A percentile compares a stretch with the other conserved stretches of the same genome.
Evolutionary conservation across 805 yeast species (phyloP).

Genomic region (Candida caryicola): DNA sequence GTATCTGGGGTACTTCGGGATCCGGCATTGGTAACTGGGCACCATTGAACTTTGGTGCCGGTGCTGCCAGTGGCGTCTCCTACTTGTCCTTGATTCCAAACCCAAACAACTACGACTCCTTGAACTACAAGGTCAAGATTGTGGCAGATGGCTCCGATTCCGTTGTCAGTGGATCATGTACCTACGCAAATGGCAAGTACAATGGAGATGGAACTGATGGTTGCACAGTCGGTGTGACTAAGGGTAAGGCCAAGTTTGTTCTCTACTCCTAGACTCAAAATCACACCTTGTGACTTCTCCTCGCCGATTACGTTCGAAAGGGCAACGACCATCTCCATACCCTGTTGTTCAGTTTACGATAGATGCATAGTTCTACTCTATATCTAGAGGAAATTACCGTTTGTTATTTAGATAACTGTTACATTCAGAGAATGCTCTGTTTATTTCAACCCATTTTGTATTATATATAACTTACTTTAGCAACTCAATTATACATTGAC

Average conservation of each 20-base stretch:
- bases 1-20: slow-evolving; percentile 85
- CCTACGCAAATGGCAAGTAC: slow-evolving; percentile 75
- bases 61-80: slow-evolving; percentile 63
- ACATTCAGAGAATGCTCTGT: too few relatives aligned
- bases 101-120: slow-evolving; percentile 75
- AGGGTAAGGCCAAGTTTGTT: slow-evolving; percentile 82
- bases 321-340: too few relatives aligned
- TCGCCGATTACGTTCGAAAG: too few relatives aligned
- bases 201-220: slow-evolving; percentile 74
- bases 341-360: too few relatives aligned
- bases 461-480: too few relatives aligned
- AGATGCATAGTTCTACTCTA: too few relatives aligned
- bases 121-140: slow-evolving; percentile 60
- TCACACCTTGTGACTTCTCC: neutral
- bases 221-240: slow-evolving; percentile 88
- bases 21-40: slow-evolving; percentile 97
- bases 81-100: slow-evolving; percentile 92
- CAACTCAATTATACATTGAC: too few relatives aligned
- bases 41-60: slow-evolving; percentile 93
- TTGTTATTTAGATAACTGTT: too few relatives aligned
- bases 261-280: slow-evolving; percentile 41
- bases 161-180: slow-evolving; percentile 64
- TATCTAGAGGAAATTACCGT: too few relatives aligned
- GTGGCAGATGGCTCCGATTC: slow-evolving; percentile 56
- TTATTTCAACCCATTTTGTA: too few relatives aligned